Percentiles rank a stretch among this genome's conserved stretches.
Evolutionary conservation across 1,284 basidiomycete species (phyloP).

Genomic region (Ceratobasidium sp.): DNA sequence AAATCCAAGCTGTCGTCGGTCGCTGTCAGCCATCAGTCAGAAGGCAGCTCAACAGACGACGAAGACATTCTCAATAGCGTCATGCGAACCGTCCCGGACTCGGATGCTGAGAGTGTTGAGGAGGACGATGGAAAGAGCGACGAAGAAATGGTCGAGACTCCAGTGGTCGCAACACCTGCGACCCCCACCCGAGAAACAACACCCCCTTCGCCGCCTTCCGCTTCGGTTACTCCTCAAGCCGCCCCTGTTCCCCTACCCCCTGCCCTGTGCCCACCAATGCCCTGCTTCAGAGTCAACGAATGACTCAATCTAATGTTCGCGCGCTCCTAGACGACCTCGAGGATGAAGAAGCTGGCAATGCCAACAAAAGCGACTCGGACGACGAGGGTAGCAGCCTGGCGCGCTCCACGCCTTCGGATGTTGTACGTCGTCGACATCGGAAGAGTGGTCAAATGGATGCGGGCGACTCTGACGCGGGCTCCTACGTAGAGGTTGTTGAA

Average conservation of each 20-base stretch:
- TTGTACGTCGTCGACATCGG: constrained; percentile 3
- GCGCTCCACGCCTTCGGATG: constrained; percentile 15
- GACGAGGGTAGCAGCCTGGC: constrained; percentile 12
- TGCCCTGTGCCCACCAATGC: background rate
- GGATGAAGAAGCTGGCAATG: constrained; percentile 5
- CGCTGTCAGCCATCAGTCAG: constrained; percentile 10
- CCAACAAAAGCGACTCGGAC: background rate
- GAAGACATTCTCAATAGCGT: constrained; percentile 30
- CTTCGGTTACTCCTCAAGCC: constrained; percentile 36
- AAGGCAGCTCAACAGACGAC: constrained; percentile 20
- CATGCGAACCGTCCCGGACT: background rate
- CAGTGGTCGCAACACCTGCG: background rate
- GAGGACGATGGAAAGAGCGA: constrained; percentile 23
- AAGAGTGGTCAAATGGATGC: constrained; percentile 12
- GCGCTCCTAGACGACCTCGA: constrained; percentile 19
- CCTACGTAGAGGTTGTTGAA: background rate
- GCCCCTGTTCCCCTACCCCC: background rate
- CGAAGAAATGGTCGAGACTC: constrained; percentile 11
- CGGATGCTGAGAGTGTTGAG: constrained; percentile 16
- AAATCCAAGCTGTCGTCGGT: constrained; percentile 21
- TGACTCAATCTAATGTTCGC: background rate
- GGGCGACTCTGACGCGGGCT: constrained; percentile 1
- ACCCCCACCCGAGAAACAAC: background rate
- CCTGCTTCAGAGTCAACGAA: constrained; percentile 41
- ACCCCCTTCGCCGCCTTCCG: background rate